Conservation (phyloP, 352 stramenopile genomes). For the Plasmopara viticola region DNA sequence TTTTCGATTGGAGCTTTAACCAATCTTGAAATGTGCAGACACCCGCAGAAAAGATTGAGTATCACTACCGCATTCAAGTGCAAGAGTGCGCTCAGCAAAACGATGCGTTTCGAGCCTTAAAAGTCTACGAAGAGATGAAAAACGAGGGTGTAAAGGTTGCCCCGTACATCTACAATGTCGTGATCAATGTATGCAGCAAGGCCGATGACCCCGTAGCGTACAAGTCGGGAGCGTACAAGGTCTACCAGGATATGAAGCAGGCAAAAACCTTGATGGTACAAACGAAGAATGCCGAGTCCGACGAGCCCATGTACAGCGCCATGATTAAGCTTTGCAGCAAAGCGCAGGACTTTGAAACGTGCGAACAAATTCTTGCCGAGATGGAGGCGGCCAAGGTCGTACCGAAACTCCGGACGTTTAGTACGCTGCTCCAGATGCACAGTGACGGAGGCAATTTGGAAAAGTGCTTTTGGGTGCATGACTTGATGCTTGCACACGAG, state of each 20-base stretch:
- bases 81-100: conserved; percentile 34
- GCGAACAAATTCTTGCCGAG: conserved; percentile 39
- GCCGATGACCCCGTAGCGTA: conserved; percentile 28
- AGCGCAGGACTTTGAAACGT: conserved; percentile 46
- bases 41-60: conserved; percentile 30
- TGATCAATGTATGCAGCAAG: conserved; percentile 60
- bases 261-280: conserved; percentile 9
- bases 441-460: conserved; percentile 43
- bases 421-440: conserved; percentile 57
- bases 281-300: conserved; percentile 22
- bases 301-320: conserved; percentile 68
- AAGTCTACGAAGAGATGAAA: conserved; percentile 53
- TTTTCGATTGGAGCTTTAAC: conserved; percentile 1
- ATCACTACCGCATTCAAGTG: conserved; percentile 37
- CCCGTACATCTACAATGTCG: conserved; percentile 49
- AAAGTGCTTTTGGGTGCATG: conserved; percentile 51
- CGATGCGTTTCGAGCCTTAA: conserved; percentile 35
- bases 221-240: conserved; percentile 35
- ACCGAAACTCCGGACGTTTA: conserved; percentile 70
- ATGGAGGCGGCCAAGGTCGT: conserved; percentile 41
- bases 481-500: conserved; percentile 34
- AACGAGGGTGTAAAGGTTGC: conserved; percentile 22
- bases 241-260: conserved; percentile 68
- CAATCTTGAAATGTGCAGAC: conserved; percentile 24
- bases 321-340: conserved; percentile 72